Evolutionary conservation across 2,329 filamentous ascomycete species (phyloP).

Genomic region (Ceratocystiopsis sp.): DNA sequence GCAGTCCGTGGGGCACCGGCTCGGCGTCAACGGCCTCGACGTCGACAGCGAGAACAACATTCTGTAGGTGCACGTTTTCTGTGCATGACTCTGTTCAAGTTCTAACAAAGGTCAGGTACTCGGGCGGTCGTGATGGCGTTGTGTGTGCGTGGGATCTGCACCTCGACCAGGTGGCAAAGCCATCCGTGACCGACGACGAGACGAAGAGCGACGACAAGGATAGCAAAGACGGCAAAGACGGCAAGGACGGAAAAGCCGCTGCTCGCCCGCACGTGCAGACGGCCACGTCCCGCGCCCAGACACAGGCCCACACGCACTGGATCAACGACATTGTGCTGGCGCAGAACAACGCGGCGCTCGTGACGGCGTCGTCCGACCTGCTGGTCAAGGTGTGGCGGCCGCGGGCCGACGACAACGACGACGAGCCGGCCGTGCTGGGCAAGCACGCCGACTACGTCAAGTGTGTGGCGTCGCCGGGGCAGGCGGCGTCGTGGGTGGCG

Average conservation of each 20-base stretch:
- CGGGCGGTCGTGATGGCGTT: constrained; percentile 84
- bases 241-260: not conserved
- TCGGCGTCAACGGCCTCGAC: constrained; percentile 88
- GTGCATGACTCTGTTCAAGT: not conserved
- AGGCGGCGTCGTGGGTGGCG: constrained; percentile 62
- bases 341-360: constrained; percentile 59
- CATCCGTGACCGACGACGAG: not conserved
- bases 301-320: constrained; percentile 80
- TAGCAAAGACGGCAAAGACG: not conserved
- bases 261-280: constrained; percentile 18
- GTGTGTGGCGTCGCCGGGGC: constrained; percentile 61
- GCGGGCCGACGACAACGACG: constrained; percentile 42
- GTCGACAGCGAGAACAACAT: constrained; percentile 71
- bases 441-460: constrained; percentile 95
- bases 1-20: constrained; percentile 61
- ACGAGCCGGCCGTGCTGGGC: constrained; percentile 65
- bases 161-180: constrained; percentile 34
- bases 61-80: constrained; percentile 41
- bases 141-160: constrained; percentile 92
- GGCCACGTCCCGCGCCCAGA: constrained; percentile 43
- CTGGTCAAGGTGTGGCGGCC: constrained; percentile 90
- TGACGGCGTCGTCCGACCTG: constrained; percentile 85
- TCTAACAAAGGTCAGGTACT: constrained; percentile 46
- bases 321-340: constrained; percentile 82
- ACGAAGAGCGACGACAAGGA: constrained; percentile 8